Evolutionary conservation across 2,329 filamentous ascomycete species (phyloP).

Genomic region (Lachnum nothofagi): DNA sequence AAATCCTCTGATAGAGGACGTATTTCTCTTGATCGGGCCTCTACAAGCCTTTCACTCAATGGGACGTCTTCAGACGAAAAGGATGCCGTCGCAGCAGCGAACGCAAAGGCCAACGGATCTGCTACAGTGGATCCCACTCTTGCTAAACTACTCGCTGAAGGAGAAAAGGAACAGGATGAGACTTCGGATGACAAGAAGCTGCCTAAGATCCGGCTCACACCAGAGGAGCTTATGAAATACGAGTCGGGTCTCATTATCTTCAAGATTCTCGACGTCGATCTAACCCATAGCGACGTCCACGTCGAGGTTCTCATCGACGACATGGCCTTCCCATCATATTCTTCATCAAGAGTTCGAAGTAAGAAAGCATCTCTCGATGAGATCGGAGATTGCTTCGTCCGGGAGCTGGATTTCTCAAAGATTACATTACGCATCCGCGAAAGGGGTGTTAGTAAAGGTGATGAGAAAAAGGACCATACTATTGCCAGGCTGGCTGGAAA

Average conservation of each 20-base stretch:
- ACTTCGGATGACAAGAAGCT: slow-evolving; percentile 44
- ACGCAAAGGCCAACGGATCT: slow-evolving; percentile 34
- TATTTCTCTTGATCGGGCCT: slow-evolving; percentile 22
- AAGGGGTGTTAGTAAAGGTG: slow-evolving; percentile 67
- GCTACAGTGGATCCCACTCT: slow-evolving; percentile 24
- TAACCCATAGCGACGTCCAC: slow-evolving; percentile 69
- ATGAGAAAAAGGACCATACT: slow-evolving; percentile 64
- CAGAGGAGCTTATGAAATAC: slow-evolving; percentile 76
- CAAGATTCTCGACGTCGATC: slow-evolving; percentile 83
- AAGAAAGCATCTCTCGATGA: slow-evolving; percentile 75
- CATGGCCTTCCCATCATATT: slow-evolving; percentile 84
- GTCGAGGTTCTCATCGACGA: slow-evolving; percentile 92
- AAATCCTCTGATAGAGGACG: slow-evolving; percentile 22
- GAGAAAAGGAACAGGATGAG: slow-evolving; percentile 41
- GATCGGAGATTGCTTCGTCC: slow-evolving; percentile 90
- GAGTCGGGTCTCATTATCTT: slow-evolving; percentile 93
- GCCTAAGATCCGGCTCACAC: slow-evolving; percentile 72
- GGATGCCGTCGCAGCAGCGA: slow-evolving; percentile 34
- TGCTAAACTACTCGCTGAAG: slow-evolving; percentile 27
- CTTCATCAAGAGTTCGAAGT: slow-evolving; percentile 68
- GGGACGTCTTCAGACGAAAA: slow-evolving; percentile 10
- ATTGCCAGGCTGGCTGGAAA: slow-evolving; percentile 79
- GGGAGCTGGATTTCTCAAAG: slow-evolving; percentile 93
- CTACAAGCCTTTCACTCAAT: slow-evolving; percentile 27
- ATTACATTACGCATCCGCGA: slow-evolving; percentile 83